Evolutionary conservation across 179 eudicot genomes (phyloP), one percentile per base, ranked within the genome.

Genomic region (Silene coronaria): DNA sequence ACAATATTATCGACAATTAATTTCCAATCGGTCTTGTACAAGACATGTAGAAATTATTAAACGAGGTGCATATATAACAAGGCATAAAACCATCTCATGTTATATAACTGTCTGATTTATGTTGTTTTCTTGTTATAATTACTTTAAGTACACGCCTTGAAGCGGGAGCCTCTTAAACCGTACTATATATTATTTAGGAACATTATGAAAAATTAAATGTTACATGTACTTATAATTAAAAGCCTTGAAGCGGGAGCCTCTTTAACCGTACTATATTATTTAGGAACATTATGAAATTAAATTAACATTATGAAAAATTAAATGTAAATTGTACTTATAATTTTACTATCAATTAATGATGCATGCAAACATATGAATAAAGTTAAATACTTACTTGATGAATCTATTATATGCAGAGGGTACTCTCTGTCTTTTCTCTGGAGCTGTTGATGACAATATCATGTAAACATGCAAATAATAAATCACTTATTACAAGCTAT

Each of bases 361-460:
- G 55, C 72, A 68, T 68, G 28, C 21, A 53, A 21, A 68, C 21
- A 26, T 19, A 14, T 28, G 4, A 58, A 77, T 28, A 17, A 27
- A 34, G 14, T 28, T 2, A 53, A 13, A 32, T 60, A 86, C 86
- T 84, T 79, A 94, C 98, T 94, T 94, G 88, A 94, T 94, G 90
- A 94, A 94, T 32, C 98, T 90, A 82, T 94, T 94, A 84, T 94
- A 94, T 61, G 98, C 98, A 88, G 98, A 94, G 68, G 98, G 98
- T 80, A 94, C 98, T 86, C 98, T 87, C 88, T 94, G 98, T 89
- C 97, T 86, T 87, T 94, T 94, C 90, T 94, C 97, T 83, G 97
- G 97, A 67, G 97, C 98, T 94, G 86, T 72, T 48, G 78, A 68
- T 34, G 36, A 57, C 61, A 67, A 19, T 71, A 70, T 75, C 68